These are phyloP conservation scores for Talaromyces stipitatus DNA, from an alignment of 495 filamentous ascomycete species.

Conservation along the genomic window DNA sequence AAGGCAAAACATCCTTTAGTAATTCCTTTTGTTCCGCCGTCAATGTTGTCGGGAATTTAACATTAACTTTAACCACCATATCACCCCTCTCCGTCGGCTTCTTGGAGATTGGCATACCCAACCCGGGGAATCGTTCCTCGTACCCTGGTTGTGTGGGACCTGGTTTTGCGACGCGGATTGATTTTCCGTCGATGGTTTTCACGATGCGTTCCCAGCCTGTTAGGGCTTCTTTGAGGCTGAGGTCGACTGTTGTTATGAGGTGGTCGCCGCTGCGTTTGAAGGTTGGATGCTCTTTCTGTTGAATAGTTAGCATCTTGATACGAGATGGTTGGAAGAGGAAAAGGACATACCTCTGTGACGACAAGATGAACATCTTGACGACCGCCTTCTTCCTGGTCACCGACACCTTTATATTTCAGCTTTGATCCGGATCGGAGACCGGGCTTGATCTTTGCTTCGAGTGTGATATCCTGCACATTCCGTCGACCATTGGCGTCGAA, in stretches of 20 bases:
- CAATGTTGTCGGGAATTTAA: slow-evolving; percentile 78
- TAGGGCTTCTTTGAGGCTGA: slow-evolving; percentile 92
- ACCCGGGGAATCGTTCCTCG: slow-evolving; percentile 69
- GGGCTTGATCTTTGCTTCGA: slow-evolving; percentile 91
- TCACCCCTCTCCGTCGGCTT: slow-evolving; percentile 77
- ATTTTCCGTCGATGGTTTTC: slow-evolving; percentile 88
- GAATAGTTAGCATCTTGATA: slow-evolving; percentile 6
- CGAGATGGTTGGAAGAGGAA: neutral
- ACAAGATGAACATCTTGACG: slow-evolving; percentile 94
- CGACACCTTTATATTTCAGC: slow-evolving; percentile 93
- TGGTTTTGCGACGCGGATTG: slow-evolving; percentile 61
- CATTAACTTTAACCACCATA: slow-evolving; percentile 82
- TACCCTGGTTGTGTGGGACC: slow-evolving; percentile 81
- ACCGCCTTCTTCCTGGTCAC: slow-evolving; percentile 95
- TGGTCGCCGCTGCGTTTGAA: slow-evolving; percentile 85
- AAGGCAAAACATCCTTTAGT: slow-evolving; percentile 65
- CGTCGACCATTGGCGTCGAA: slow-evolving; percentile 80
- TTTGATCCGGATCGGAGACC: slow-evolving; percentile 93
- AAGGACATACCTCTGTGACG: slow-evolving; percentile 72
- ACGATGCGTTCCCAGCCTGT: slow-evolving; percentile 89
- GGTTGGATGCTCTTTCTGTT: slow-evolving; percentile 71
- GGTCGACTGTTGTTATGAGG: slow-evolving; percentile 63
- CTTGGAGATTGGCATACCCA: slow-evolving; percentile 90
- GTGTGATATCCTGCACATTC: slow-evolving; percentile 75
- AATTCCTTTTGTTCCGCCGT: slow-evolving; percentile 67